phyloP scores from a whole-genome alignment of 768 basidiomycete genomes.

The Leccinum disarticulatum region DNA sequence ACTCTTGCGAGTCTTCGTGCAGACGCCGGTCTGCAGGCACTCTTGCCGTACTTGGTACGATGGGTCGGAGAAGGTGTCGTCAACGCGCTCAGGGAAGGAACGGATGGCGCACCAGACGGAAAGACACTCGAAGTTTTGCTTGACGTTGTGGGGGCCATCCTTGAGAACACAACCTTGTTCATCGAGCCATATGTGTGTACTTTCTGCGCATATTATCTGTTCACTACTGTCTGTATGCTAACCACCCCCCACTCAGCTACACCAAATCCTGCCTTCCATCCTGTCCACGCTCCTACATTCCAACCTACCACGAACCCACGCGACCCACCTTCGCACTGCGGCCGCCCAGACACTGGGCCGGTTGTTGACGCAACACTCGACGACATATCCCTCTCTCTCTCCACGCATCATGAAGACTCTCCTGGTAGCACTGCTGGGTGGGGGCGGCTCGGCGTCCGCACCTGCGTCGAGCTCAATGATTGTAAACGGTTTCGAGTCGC shows the following conservation, averaged over 20 bases:
- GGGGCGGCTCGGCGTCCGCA: slow-evolving; percentile 11
- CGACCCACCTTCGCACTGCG: slow-evolving; percentile 72
- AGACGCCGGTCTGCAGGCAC: slow-evolving; percentile 88
- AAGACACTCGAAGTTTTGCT: slow-evolving; percentile 76
- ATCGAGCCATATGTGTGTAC: slow-evolving; percentile 94
- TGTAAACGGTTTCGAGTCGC: slow-evolving; percentile 30
- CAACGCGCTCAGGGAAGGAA: slow-evolving; percentile 47
- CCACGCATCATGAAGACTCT: slow-evolving; percentile 94
- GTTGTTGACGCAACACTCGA: slow-evolving; percentile 76
- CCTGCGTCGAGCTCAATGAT: slow-evolving; percentile 13
- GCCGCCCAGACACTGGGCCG: slow-evolving; percentile 85
- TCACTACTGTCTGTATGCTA: neutral
- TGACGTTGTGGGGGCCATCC: slow-evolving; percentile 79
- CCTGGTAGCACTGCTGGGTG: slow-evolving; percentile 71
- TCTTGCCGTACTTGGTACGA: slow-evolving; percentile 90
- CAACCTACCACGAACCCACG: slow-evolving; percentile 69
- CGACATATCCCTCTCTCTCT: slow-evolving; percentile 85
- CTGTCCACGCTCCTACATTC: slow-evolving; percentile 90
- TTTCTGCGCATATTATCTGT: neutral
- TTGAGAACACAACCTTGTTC: slow-evolving; percentile 87
- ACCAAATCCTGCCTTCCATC: slow-evolving; percentile 92
- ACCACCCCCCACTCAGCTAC: slow-evolving; percentile 57
- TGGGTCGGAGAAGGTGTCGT: slow-evolving; percentile 94
- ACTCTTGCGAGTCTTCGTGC: too few relatives aligned
- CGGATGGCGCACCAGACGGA: slow-evolving; percentile 64